Percentiles rank a stretch among this genome's conserved stretches.
These are phyloP conservation scores for Nakataea oryzae DNA, from an alignment of 2,329 filamentous ascomycete genomes.

Conservation along the genomic window DNA sequence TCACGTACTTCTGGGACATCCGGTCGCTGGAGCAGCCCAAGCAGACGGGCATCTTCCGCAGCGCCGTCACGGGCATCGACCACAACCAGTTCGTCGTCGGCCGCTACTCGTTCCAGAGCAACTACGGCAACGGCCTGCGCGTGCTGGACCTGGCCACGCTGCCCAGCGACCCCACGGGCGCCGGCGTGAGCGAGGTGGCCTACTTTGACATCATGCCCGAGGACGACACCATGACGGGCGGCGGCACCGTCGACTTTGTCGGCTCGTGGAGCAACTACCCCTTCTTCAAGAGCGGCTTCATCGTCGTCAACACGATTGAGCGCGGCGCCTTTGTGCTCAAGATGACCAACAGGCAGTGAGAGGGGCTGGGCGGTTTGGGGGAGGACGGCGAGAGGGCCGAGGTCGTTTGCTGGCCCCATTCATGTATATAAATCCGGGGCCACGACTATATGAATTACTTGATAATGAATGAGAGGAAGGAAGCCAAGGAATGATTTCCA, in stretches of 20 bases:
- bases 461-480: too few relatives aligned
- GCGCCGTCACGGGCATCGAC: slow-evolving; percentile 26
- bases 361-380: too few relatives aligned
- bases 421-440: background rate
- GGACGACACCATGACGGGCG: slow-evolving; percentile 27
- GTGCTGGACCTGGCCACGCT: slow-evolving; percentile 21
- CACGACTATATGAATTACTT: too few relatives aligned
- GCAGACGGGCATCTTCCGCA: slow-evolving; percentile 29
- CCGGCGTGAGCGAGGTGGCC: slow-evolving; percentile 27
- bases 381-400: too few relatives aligned
- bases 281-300: slow-evolving; percentile 23
- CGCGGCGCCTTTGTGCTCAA: slow-evolving; percentile 26
- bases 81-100: slow-evolving; percentile 33
- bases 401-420: background rate
- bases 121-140: slow-evolving; percentile 32
- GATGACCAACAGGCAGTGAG: slow-evolving; percentile 2
- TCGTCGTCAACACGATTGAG: slow-evolving; percentile 38
- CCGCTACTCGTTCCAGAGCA: slow-evolving; percentile 30
- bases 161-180: slow-evolving; percentile 23
- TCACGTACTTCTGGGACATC: slow-evolving; percentile 40
- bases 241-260: slow-evolving; percentile 23
- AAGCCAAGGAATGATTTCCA: too few relatives aligned
- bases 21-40: slow-evolving; percentile 26
- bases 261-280: slow-evolving; percentile 34
- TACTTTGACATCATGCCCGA: slow-evolving; percentile 35